phyloP scores from a whole-genome alignment of 257 asterid genomes.

The Asclepias syriaca region DNA sequence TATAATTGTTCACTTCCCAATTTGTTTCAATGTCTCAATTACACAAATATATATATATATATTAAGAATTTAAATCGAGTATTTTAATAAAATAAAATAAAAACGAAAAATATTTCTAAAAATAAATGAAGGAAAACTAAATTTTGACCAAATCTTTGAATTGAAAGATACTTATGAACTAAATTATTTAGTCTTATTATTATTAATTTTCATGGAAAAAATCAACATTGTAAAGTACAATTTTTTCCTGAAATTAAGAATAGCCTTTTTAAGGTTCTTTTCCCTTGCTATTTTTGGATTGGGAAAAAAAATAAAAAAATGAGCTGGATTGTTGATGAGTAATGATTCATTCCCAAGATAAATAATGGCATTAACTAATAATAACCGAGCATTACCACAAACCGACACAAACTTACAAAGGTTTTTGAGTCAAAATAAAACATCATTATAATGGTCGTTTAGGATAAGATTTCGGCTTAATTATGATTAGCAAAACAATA shows the following conservation, averaged over 20 bases:
- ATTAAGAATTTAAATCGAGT: too few relatives aligned
- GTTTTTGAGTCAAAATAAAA: slow-evolving; percentile 33
- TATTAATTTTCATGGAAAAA: background rate
- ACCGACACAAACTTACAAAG: slow-evolving; percentile 7
- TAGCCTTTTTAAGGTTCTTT: slow-evolving; percentile 4
- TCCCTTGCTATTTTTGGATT: slow-evolving; percentile 1
- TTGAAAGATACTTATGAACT: too few relatives aligned
- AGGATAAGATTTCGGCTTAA: slow-evolving; percentile 36
- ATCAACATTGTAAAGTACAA: slow-evolving; percentile 15
- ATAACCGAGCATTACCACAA: slow-evolving; percentile 4
- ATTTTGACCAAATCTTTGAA: too few relatives aligned
- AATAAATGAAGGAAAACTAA: too few relatives aligned
- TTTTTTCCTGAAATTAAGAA: slow-evolving; percentile 7
- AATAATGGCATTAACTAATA: background rate
- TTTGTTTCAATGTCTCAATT: too few relatives aligned
- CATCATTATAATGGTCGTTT: slow-evolving; percentile 34
- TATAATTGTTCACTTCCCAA: too few relatives aligned
- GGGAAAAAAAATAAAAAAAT: background rate
- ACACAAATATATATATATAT: too few relatives aligned
- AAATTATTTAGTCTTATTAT: too few relatives aligned
- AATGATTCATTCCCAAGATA: slow-evolving; percentile 11
- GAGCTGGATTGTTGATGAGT: slow-evolving; percentile 8
- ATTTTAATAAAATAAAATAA: too few relatives aligned
- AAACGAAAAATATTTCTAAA: too few relatives aligned
- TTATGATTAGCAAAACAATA: slow-evolving; percentile 31